Percentiles rank a stretch among this genome's conserved stretches.
Conservation (phyloP, 2,329 filamentous ascomycete species). For the Neonectria sp. region DNA sequence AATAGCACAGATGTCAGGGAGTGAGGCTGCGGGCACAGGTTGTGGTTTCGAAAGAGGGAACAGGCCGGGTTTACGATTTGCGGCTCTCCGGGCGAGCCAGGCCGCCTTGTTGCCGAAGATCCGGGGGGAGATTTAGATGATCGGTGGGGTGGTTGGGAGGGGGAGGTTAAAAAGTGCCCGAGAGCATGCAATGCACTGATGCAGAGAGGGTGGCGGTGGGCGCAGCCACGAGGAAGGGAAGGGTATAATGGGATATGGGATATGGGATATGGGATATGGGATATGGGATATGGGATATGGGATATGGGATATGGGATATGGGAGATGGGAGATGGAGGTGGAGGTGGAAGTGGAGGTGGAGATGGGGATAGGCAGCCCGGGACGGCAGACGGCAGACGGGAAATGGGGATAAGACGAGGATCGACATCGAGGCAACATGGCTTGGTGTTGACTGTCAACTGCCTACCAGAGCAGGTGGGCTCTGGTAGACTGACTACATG, state of each 20-base stretch:
- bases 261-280: background rate
- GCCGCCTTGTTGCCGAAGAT: constrained; percentile 16
- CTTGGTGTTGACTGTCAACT: constrained; percentile 19
- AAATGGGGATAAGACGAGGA: constrained; percentile 16
- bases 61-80: constrained; percentile 3
- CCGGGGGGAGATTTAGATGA: constrained; percentile 23
- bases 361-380: constrained; percentile 13
- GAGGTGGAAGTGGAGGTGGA: constrained; percentile 4
- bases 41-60: background rate
- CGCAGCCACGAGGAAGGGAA: constrained; percentile 9
- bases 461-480: background rate
- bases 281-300: background rate
- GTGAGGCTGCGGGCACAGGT: background rate
- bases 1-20: constrained; percentile 6
- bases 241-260: background rate
- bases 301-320: background rate
- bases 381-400: constrained; percentile 25
- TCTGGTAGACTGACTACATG: background rate
- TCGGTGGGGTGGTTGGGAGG: constrained; percentile 4
- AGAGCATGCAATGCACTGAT: background rate
- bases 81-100: constrained; percentile 22
- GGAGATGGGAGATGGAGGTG: too few relatives aligned
- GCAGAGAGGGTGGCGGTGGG: background rate
- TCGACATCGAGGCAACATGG: constrained; percentile 26
- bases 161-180: background rate